Percentiles rank a stretch among this genome's conserved stretches.
phyloP scores from a whole-genome alignment of 2,329 filamentous ascomycete genomes.

The Exserohilum rostratum region DNA sequence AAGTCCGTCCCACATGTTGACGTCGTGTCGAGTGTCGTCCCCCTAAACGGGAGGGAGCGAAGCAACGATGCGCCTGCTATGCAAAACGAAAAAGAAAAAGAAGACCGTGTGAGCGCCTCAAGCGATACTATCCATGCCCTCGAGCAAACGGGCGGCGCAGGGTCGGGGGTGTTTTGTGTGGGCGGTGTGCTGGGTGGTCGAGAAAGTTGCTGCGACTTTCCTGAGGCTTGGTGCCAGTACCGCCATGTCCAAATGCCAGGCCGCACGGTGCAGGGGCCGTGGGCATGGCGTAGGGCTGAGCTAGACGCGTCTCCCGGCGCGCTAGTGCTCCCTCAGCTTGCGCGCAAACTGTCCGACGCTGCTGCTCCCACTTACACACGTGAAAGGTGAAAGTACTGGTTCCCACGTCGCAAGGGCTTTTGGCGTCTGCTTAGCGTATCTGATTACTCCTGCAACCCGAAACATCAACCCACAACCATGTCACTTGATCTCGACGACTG shows the following conservation, averaged over 20 bases:
- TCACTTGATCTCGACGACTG: constrained; percentile 41
- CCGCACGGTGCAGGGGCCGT: constrained; percentile 17
- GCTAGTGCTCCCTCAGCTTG: constrained; percentile 24
- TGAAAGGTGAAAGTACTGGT: background rate
- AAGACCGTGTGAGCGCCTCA: constrained; percentile 12
- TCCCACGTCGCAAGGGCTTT: background rate
- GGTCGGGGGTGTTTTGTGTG: constrained; percentile 1
- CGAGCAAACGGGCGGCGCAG: constrained; percentile 4
- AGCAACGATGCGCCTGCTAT: constrained; percentile 21
- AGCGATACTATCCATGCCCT: constrained; percentile 26
- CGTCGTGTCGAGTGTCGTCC: constrained; percentile 17
- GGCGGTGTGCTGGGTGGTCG: constrained; percentile 8
- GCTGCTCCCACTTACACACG: background rate
- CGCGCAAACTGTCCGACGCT: constrained; percentile 4
- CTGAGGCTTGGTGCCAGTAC: constrained; percentile 1
- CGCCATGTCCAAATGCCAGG: constrained; percentile 2
- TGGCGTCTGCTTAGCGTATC: background rate
- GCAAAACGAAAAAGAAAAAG: constrained; percentile 17
- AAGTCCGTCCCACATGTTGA: constrained; percentile 65
- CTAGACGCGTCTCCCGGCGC: constrained; percentile 30
- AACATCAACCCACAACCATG: constrained; percentile 17
- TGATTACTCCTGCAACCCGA: background rate
- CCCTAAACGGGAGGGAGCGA: constrained; percentile 9
- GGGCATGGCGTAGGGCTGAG: constrained; percentile 30
- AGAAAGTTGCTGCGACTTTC: constrained; percentile 21